Base-by-base conservation (phyloP, 2,329 filamentous ascomycete genomes). In the Penicillium corylophilum region DNA sequence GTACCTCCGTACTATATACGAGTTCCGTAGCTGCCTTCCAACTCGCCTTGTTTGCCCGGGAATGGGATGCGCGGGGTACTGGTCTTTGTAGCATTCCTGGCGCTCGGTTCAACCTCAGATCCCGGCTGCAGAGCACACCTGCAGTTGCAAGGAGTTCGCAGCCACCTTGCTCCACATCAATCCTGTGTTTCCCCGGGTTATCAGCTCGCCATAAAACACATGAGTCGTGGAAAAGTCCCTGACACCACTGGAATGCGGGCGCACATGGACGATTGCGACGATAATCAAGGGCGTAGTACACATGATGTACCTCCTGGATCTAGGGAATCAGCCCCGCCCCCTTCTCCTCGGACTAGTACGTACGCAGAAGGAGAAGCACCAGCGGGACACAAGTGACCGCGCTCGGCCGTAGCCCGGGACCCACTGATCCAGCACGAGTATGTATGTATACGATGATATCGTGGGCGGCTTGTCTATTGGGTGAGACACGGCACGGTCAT, bases 71-170 rank as follows among this genome's bases (percentile, higher is more conserved):
- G 39, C 39, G 39, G 39, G 39, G 39, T 26, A 41, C 20, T 38
- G 5, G 16, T 20, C 18, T n/a, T 38, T 38, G 5, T 41, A 15
- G 15, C 39, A 41, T 41, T 24, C 39, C 39, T 23, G 20, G 12
- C 38, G 58, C 58, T 61, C 53, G 56, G 56, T 50, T 57, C 58
- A 56, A 51, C 44, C 31, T 58, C 43, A 44, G 51, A 56, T 53
- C 54, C 56, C 51, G 51, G 51, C 48, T 52, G 53, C 56, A 57
- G 46, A 29, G 46, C 31, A 47, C 35, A 26, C 13, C 45, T 60
- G 59, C 55, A 58, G 26, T 55, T 51, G 57, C 54, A 55, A 61
- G 60, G 60, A 63, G 59, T 51, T 53, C 46, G 49, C 48, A 59
- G 53, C 38, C 52, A 54, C 59, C 60, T 60, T 61, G 56, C 33